Percentiles rank a stretch among this genome's conserved stretches.
Evolutionary conservation across 2,329 filamentous ascomycete species (phyloP).

Genomic region (Fusarium fujikuroi): DNA sequence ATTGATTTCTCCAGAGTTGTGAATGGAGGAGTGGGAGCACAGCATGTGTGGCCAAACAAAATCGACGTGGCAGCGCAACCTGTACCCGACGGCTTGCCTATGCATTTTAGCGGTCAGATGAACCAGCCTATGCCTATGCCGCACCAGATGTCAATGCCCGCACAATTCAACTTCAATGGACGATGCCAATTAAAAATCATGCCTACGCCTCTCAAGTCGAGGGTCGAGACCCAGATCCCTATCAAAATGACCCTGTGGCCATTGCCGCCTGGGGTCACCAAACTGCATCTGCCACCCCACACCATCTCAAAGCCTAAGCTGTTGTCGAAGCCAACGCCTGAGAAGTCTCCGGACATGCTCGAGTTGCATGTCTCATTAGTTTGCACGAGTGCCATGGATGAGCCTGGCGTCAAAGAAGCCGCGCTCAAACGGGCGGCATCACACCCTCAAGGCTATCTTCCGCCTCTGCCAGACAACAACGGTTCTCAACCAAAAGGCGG

Average conservation of each 20-base stretch:
- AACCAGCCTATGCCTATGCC: constrained; percentile 47
- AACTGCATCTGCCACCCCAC: constrained; percentile 86
- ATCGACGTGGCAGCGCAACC: constrained; percentile 40
- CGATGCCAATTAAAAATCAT: constrained; percentile 66
- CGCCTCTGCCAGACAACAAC: constrained; percentile 65
- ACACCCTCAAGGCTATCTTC: constrained; percentile 52
- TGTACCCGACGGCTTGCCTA: constrained; percentile 39
- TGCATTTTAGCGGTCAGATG: constrained; percentile 43
- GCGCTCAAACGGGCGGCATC: constrained; percentile 70
- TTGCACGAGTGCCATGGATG: constrained; percentile 91
- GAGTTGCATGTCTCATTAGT: constrained; percentile 86
- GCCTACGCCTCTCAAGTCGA: constrained; percentile 81
- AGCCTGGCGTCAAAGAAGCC: constrained; percentile 70
- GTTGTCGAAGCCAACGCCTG: constrained; percentile 76
- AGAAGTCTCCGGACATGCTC: constrained; percentile 76
- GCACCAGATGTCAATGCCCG: constrained; percentile 45
- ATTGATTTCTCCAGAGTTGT: constrained; percentile 52
- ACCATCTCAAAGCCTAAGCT: constrained; percentile 96
- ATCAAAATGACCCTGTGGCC: constrained; percentile 83
- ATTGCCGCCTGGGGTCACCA: constrained; percentile 79
- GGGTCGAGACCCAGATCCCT: constrained; percentile 96
- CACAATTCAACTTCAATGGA: constrained; percentile 47
- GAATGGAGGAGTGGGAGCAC: constrained; percentile 40
- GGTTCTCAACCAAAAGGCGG: constrained; percentile 85
- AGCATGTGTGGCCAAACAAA: constrained; percentile 52